These are phyloP conservation scores for Miscanthus sacchariflorus DNA, from an alignment of 202 grass and related monocot genomes.

Conservation along the genomic window DNA sequence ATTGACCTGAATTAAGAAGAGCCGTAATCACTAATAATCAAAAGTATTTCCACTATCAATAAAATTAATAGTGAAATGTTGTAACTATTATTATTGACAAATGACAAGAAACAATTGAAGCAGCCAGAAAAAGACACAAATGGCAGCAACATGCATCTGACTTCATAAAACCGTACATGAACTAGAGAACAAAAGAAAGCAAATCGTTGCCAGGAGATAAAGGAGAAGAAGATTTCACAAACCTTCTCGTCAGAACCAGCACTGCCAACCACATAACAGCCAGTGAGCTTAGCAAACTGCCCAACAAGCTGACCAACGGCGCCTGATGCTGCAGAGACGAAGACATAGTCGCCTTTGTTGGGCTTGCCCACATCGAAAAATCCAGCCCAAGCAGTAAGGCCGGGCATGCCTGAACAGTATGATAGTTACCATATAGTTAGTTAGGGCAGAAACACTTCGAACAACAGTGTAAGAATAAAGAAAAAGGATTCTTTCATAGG, in stretches of 20 bases:
- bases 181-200: not conserved
- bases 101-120: too few species aligned
- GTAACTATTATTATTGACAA: too few species aligned
- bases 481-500: not conserved
- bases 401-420: constrained; percentile 56
- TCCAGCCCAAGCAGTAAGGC: constrained; percentile 64
- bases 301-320: constrained; percentile 69
- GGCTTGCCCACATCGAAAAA: constrained; percentile 55
- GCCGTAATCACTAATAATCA: not conserved
- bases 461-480: not conserved
- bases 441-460: not conserved
- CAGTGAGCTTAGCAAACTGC: constrained; percentile 65
- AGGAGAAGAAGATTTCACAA: not conserved
- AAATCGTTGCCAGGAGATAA: not conserved
- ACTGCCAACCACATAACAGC: constrained; percentile 65
- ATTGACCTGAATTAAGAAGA: not conserved
- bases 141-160: too few species aligned
- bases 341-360: constrained; percentile 64
- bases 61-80: too few species aligned
- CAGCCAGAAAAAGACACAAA: not conserved
- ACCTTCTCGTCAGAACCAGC: constrained; percentile 72
- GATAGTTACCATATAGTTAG: not conserved
- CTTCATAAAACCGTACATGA: not conserved
- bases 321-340: constrained; percentile 62
- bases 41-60: too few species aligned